Base-by-base conservation (phyloP, 139 green algal genomes). In the Zygnema cylindricum region DNA sequence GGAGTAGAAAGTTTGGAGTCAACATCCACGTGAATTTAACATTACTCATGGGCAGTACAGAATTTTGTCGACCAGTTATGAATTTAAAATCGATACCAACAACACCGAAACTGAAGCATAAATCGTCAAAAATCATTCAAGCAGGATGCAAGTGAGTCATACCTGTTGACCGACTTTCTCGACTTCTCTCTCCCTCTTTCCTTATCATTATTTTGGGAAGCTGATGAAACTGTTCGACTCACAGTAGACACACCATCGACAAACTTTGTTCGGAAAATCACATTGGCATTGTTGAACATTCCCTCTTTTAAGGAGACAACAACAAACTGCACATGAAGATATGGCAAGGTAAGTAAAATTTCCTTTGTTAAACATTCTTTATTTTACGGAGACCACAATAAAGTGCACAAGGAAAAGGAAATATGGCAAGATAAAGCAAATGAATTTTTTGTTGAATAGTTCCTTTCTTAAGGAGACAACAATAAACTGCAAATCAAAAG, bases 371-470 rank as follows among this genome's bases (percentile, higher is more conserved):
- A n/a, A n/a, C n/a, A n/a, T n/a, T n/a, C n/a, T n/a, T n/a, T n/a
- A n/a, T n/a, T n/a, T n/a, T n/a, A n/a, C n/a, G n/a, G n/a, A n/a
- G n/a, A n/a, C n/a, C n/a, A n/a, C n/a, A n/a, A n/a, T n/a, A n/a
- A n/a, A n/a, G n/a, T n/a, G n/a, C n/a, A n/a, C n/a, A n/a, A n/a
- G n/a, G n/a, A n/a, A n/a, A n/a, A n/a, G n/a, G n/a, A n/a, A n/a
- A n/a, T n/a, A n/a, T n/a, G n/a, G n/a, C n/a, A n/a, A n/a, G n/a
- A n/a, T n/a, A n/a, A n/a, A n/a, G n/a, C n/a, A n/a, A n/a, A n/a
- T n/a, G n/a, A n/a, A n/a, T n/a, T n/a, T n/a, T n/a, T 99, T 99
- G 94, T 95, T 97, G 94, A 99, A 99, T 96, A 99, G 98, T 73
- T 97, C 98, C 91, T 99, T 97, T 94, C 99, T 99, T 0, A 99